Conservation (phyloP, 108 stramenopile species). For the Asterionellopsis glacialis region DNA sequence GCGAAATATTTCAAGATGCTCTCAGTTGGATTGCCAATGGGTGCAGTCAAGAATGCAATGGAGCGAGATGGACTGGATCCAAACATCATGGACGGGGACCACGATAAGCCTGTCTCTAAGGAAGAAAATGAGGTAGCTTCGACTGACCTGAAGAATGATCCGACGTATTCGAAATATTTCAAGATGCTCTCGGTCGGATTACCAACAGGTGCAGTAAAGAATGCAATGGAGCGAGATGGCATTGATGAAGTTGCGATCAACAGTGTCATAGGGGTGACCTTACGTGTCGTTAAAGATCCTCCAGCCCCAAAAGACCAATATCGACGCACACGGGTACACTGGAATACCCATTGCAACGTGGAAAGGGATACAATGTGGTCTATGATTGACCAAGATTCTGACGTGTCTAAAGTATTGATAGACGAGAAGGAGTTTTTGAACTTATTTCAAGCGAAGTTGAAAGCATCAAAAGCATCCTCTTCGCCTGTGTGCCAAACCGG, state of each 20-base stretch:
- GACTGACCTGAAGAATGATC: constrained; percentile 71
- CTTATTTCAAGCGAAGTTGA: constrained; percentile 72
- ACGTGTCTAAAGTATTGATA: constrained; percentile 45
- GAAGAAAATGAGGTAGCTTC: constrained; percentile 31
- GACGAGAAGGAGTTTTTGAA: constrained; percentile 46
- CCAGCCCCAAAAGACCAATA: constrained; percentile 53
- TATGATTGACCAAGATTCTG: constrained; percentile 41
- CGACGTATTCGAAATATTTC: constrained; percentile 79
- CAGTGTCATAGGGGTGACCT: constrained; percentile 56
- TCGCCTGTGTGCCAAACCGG: neutral
- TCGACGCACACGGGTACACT: constrained; percentile 64
- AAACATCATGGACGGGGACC: constrained; percentile 66
- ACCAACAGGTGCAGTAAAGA: constrained; percentile 85
- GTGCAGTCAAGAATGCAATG: constrained; percentile 86
- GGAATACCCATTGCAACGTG: constrained; percentile 50
- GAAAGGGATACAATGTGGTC: constrained; percentile 68
- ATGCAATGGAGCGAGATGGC: constrained; percentile 86
- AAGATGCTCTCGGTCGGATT: constrained; percentile 90
- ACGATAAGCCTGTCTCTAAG: constrained; percentile 50
- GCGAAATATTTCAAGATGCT: constrained; percentile 79
- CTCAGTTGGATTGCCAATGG: constrained; percentile 78
- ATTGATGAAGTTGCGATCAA: constrained; percentile 68
- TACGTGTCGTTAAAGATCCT: neutral
- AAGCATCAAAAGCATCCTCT: neutral
- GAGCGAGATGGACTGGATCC: constrained; percentile 76